A percentile compares a stretch with the other conserved stretches of the same genome.
Evolutionary conservation across 2,329 filamentous ascomycete genomes (phyloP).

Genomic region (Fusarium sambucinum): DNA sequence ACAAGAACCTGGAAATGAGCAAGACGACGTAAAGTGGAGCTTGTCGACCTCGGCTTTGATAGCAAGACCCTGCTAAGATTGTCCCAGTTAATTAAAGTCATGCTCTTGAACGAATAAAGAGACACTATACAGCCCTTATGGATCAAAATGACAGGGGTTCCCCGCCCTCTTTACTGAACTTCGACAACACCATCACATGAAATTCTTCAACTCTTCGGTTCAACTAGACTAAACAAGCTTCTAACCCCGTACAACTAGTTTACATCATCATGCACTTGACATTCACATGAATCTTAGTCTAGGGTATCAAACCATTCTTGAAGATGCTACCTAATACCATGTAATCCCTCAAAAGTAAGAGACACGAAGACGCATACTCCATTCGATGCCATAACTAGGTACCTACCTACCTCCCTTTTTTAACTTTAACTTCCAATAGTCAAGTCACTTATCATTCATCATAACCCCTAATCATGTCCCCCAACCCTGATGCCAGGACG

Average conservation of each 20-base stretch:
- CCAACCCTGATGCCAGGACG: slow-evolving; percentile 12
- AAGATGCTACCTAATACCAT: slow-evolving; percentile 35
- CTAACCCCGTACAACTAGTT: no score
- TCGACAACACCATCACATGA: slow-evolving; percentile 29
- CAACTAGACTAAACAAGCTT: no score
- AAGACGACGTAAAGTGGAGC: slow-evolving; percentile 35
- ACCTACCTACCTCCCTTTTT: slow-evolving; percentile 24
- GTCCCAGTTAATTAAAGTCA: slow-evolving; percentile 40
- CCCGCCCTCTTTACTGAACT: slow-evolving; percentile 28
- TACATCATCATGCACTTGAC: slow-evolving; percentile 3
- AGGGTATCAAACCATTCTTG: slow-evolving; percentile 42
- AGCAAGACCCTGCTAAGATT: slow-evolving; percentile 24
- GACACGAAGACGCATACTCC: slow-evolving; percentile 31
- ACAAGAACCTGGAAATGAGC: slow-evolving; percentile 44
- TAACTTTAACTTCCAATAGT: slow-evolving; percentile 20
- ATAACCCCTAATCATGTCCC: slow-evolving; percentile 26
- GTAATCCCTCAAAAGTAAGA: slow-evolving; percentile 14
- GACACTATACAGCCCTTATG: slow-evolving; percentile 2
- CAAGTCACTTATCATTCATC: slow-evolving; percentile 32
- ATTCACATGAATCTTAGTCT: background rate
- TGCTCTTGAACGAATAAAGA: slow-evolving; percentile 20
- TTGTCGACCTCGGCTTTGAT: slow-evolving; percentile 36
- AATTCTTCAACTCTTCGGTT: slow-evolving; percentile 2
- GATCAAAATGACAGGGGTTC: slow-evolving; percentile 31
- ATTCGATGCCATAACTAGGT: slow-evolving; percentile 26